Percentiles rank a stretch among this genome's conserved stretches.
These are phyloP conservation scores for Xerocomellus chrysenteron DNA, from an alignment of 768 basidiomycete species.

Conservation along the genomic window DNA sequence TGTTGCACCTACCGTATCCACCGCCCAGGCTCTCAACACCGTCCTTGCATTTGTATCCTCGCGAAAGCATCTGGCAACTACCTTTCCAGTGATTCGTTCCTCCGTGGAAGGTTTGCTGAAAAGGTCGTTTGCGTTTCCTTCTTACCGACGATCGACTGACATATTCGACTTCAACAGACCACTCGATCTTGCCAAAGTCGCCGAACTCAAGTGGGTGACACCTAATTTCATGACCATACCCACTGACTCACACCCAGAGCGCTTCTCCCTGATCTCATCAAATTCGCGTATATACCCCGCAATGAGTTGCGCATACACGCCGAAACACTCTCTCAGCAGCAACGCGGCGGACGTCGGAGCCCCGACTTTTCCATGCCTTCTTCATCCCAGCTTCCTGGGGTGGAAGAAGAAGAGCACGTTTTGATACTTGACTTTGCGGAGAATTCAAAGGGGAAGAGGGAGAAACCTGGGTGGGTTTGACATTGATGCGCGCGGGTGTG, in stretches of 20 bases:
- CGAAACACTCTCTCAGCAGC: slow-evolving; percentile 25
- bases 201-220: slow-evolving; percentile 71
- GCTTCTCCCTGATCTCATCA: slow-evolving; percentile 77
- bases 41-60: slow-evolving; percentile 86
- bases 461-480: slow-evolving; percentile 26
- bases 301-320: slow-evolving; percentile 59
- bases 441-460: slow-evolving; percentile 35
- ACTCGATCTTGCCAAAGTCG: slow-evolving; percentile 71
- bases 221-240: not conserved
- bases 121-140: slow-evolving; percentile 40
- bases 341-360: slow-evolving; percentile 32
- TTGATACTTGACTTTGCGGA: slow-evolving; percentile 53
- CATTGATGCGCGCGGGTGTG: not conserved
- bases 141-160: not conserved
- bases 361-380: slow-evolving; percentile 41
- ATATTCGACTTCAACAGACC: slow-evolving; percentile 48
- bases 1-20: not conserved
- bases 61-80: slow-evolving; percentile 75
- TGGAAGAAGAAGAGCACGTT: slow-evolving; percentile 46
- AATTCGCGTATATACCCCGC: slow-evolving; percentile 76
- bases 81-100: slow-evolving; percentile 68
- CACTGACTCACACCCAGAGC: slow-evolving; percentile 44
- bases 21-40: slow-evolving; percentile 74
- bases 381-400: slow-evolving; percentile 27
- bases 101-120: slow-evolving; percentile 83